Percentiles rank a stretch among this genome's conserved stretches.
These are phyloP conservation scores for Lactarius hengduanensis DNA, from an alignment of 768 basidiomycete genomes.

Conservation along the genomic window DNA sequence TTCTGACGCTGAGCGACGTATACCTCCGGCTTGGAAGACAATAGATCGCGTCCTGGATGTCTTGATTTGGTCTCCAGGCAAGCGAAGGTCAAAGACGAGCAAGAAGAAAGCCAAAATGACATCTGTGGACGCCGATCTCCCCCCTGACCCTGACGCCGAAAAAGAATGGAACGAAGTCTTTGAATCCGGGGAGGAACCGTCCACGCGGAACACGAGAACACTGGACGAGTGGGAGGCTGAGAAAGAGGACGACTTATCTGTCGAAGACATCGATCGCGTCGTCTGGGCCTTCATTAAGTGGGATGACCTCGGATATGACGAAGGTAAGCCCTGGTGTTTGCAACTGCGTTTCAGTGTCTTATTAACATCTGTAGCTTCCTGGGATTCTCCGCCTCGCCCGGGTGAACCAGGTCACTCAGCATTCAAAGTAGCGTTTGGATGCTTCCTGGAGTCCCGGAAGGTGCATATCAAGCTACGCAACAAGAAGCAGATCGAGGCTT, in stretches of 20 bases:
- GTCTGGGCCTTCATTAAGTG: conserved; percentile 91
- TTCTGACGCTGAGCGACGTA: conserved; percentile 67
- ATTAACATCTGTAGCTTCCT: conserved; percentile 58
- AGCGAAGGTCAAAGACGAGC: conserved; percentile 30
- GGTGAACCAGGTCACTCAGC: conserved; percentile 57
- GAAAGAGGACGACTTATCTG: conserved; percentile 41
- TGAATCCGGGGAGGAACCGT: conserved; percentile 64
- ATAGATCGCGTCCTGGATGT: conserved; percentile 91
- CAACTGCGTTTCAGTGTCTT: conserved; percentile 12
- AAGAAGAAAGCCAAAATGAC: conserved; percentile 31
- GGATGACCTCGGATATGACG: conserved; percentile 90
- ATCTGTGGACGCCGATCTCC: conserved; percentile 34
- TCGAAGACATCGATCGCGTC: conserved; percentile 57
- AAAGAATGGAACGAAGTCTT: conserved; percentile 41
- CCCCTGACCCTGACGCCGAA: conserved; percentile 35
- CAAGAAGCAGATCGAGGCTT: conserved; percentile 40
- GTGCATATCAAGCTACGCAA: conserved; percentile 58
- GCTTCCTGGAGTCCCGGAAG: conserved; percentile 59
- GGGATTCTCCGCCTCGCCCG: conserved; percentile 81
- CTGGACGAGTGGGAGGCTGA: conserved; percentile 60
- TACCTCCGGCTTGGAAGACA: conserved; percentile 82
- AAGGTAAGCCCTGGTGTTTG: conserved; percentile 53
- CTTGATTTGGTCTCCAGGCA: conserved; percentile 54
- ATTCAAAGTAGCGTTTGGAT: conserved; percentile 64
- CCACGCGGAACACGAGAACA: conserved; percentile 51